Evolutionary conservation across 139 green algal genomes (phyloP), one percentile per base, ranked within the genome.

Genomic region (Volvox africanus): DNA sequence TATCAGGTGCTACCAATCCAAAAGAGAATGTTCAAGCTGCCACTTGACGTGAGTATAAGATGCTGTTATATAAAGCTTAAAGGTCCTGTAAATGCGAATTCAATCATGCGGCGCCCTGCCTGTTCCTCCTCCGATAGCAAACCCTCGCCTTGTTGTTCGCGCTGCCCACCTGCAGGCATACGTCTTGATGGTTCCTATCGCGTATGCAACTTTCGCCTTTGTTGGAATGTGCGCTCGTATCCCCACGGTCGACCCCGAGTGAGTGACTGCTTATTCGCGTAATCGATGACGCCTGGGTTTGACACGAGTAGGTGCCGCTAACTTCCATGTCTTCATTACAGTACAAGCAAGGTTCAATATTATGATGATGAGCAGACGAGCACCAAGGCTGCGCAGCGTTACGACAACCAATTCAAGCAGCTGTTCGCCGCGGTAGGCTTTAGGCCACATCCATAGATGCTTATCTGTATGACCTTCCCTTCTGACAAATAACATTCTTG

Each of bases 21-120:
- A 76, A 81, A 81, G 65, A 91, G 87, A 37, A 81, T 81, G 75
- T 81, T 88, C 82, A 88, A 88, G 82, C 33, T 88, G 21, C 82
- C 82, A 19, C 82, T 88, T 16, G 82, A 88, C n/a, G 82, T 67
- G 37, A 73, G 80, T 86, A 22, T 67, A 61, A n/a, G 2, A 24
- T 2, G 13, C 61, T 21, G 32, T 61, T 82, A 79, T 35, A 79
- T 30, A 79, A n/a, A 20, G 17, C 14, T 36, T 79, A 79, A 33
- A 1, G 18, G 35, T 32, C 32, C 2, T 79, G 67, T 75, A 6
- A 75, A 75, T 75, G 22, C 67, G 22, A 6, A 1, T 33, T 19
- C 24, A 37, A 37, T 13, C 18, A 44, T 32, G 20, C 26, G 26
- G 3, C n/a, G 73, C 44, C 44, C 44, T 55, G 44, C 44, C 44